Conservation (phyloP, 2,329 filamentous ascomycete genomes). For the Aaosphaeria pasadenensis region DNA sequence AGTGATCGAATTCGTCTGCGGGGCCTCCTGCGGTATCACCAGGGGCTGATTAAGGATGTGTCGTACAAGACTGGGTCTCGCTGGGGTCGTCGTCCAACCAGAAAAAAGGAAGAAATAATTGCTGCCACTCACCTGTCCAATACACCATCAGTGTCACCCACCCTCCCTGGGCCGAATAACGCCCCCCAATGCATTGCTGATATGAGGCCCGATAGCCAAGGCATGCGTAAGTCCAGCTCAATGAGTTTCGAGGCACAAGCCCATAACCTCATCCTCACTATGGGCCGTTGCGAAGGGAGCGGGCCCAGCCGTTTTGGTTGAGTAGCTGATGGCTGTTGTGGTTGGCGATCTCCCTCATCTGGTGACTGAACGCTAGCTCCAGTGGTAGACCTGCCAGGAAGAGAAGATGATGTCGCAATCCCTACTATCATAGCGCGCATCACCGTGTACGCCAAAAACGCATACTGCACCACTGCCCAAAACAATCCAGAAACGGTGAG, state of each 20-base stretch:
- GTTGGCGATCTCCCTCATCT: constrained; percentile 28
- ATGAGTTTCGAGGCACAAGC: constrained; percentile 68
- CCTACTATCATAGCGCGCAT: constrained; percentile 65
- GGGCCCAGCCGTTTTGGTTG: constrained; percentile 27
- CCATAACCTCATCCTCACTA: constrained; percentile 77
- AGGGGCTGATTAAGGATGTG: constrained; percentile 8
- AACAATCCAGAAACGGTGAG: constrained; percentile 42
- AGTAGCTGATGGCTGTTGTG: constrained; percentile 12
- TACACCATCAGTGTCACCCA: constrained; percentile 72
- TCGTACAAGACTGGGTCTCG: constrained; percentile 19
- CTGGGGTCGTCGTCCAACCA: constrained; percentile 30
- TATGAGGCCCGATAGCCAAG: constrained; percentile 77
- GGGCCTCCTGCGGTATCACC: constrained; percentile 23
- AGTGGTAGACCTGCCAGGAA: constrained; percentile 54
- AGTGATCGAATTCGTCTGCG: constrained; percentile 61
- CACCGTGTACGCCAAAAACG: constrained; percentile 53
- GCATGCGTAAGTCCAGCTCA: constrained; percentile 78
- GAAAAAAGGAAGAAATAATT: constrained; percentile 19
- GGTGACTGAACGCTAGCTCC: constrained; percentile 26
- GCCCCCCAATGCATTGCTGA: constrained; percentile 74
- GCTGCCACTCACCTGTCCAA: constrained; percentile 80
- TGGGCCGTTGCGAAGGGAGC: constrained; percentile 52
- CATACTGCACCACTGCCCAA: constrained; percentile 54
- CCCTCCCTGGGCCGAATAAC: constrained; percentile 68
- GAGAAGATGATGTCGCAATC: constrained; percentile 64